Conservation (phyloP, 176 grass and related monocot genomes). For the barley (Hordeum vulgare) region MorexV3_pseudomolecules_assembly NC_058521.1:543682840-543683339, state of each 20-base stretch:
- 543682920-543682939: constrained; percentile 89
- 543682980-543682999: background rate
- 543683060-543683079: background rate
- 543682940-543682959: constrained; percentile 38
- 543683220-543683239: constrained; percentile 83
- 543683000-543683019: background rate
- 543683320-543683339: constrained; percentile 29
- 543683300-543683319: constrained; percentile 48
- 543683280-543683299: constrained; percentile 76
- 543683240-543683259: constrained; percentile 52
- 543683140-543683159: constrained; percentile 92
- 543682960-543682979: constrained; percentile 30
- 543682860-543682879: constrained; percentile 35
- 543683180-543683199: constrained; percentile 46
- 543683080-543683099: constrained; percentile 41
- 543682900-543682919: constrained; percentile 72
- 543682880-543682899: constrained; percentile 41
- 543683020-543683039: background rate
- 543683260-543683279: constrained; percentile 72
- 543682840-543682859: background rate
- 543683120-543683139: constrained; percentile 75
- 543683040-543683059: constrained; percentile 2
- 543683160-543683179: constrained; percentile 33
- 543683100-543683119: constrained; percentile 63
- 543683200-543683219: constrained; percentile 32